Evolutionary conservation across 306 rosid species (phyloP).

Genomic region (Dicorynia guianensis): DNA sequence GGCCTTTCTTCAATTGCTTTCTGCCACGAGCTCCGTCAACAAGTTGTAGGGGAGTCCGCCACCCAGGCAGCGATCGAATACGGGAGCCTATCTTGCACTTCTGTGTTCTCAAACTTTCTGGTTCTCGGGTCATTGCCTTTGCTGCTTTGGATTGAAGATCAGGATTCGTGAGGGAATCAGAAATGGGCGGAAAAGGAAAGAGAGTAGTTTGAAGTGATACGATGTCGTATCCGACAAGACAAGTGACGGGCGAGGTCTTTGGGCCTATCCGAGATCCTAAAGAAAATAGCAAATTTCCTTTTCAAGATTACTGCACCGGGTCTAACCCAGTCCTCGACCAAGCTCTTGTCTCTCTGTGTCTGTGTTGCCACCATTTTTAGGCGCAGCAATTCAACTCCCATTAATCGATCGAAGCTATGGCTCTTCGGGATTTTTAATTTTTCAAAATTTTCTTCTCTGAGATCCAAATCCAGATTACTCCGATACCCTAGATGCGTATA

Average conservation of each 20-base stretch:
- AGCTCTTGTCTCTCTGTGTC: neutral
- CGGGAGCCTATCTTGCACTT: slow-evolving; percentile 71
- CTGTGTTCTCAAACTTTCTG: slow-evolving; percentile 52
- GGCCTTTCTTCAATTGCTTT: slow-evolving; percentile 84
- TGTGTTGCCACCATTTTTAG: too few relatives aligned
- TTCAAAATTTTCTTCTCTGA: too few relatives aligned
- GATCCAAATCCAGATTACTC: too few relatives aligned
- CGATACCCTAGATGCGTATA: too few relatives aligned
- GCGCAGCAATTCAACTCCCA: too few relatives aligned
- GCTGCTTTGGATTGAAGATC: too few relatives aligned
- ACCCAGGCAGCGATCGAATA: slow-evolving; percentile 63
- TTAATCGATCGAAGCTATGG: too few relatives aligned
- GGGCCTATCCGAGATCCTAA: neutral
- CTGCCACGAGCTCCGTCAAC: slow-evolving; percentile 76
- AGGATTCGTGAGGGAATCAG: too few relatives aligned
- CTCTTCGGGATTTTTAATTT: too few relatives aligned
- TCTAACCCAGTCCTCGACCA: neutral
- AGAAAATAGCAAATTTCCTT: neutral
- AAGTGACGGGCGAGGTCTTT: neutral
- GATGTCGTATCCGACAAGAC: neutral
- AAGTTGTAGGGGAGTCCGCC: slow-evolving; percentile 88
- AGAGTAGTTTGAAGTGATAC: too few relatives aligned
- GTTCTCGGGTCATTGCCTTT: slow-evolving; percentile 28
- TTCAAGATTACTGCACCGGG: too few relatives aligned
- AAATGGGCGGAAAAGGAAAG: too few relatives aligned